Evolutionary conservation across 2,329 filamentous ascomycete genomes (phyloP), one percentile per base, ranked within the genome.

Genomic region (Zymoseptoria brevis): DNA sequence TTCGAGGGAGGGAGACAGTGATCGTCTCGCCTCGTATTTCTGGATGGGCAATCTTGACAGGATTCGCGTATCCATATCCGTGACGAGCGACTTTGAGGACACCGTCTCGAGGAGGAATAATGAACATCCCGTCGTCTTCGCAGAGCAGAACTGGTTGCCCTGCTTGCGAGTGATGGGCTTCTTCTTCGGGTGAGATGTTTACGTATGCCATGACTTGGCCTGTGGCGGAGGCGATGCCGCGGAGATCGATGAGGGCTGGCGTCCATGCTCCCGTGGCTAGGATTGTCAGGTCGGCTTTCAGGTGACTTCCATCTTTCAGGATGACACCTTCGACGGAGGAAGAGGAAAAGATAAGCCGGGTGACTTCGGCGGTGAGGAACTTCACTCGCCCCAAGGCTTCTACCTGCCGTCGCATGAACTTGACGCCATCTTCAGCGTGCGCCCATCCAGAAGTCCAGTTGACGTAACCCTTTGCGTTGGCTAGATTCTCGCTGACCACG

Each of bases 181-280:
- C 85, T 74, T 96, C 92, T 4, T 82, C 81, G 16, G 83, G 76
- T 0, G 85, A 87, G 66, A 97, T 81, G 63, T 84, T 80, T 64
- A 96, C 77, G 75, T 95, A 96, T 11, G 83, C 87, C 24, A 97
- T 72, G 0, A 84, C 83, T 69, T 97, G 93, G 13, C 90, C 93
- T 0, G 90, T 96, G 2, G 92, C 88, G 63, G 87, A 83, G 48
- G 86, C 86, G 51, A 88, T 83, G 24, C 90, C 89, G 53, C 86
- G 80, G 0, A 96, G 78, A 73, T 96, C 88, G 58, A 96, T 76
- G 21, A 96, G 80, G 1, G 83, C 81, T 2, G 86, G 83, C 1
- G 89, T 90, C 92, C 93, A 97, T 4, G 93, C 91, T 16, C 93
- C 93, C 0, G 91, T 86, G 0, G 93, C 91, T 2, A 96, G 80